These are phyloP conservation scores for Escallonia herrerae DNA, from an alignment of 129 eudicot species.

Conservation along the genomic window DNA sequence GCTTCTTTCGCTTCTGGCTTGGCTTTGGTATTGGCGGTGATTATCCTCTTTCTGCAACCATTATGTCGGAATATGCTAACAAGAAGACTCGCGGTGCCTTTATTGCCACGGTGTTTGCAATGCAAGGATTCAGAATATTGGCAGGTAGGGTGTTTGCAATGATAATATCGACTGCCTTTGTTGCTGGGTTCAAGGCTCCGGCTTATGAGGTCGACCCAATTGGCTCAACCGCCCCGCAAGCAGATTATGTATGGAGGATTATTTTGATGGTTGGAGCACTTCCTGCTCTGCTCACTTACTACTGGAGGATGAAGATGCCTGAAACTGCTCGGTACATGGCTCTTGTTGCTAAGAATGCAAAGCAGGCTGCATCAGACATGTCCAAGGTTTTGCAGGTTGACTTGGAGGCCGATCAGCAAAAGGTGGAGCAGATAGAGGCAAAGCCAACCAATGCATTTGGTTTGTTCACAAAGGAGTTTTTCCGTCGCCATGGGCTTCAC, in stretches of 20 bases:
- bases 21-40: constrained; percentile 52
- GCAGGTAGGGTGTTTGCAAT: constrained; percentile 42
- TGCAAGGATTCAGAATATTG: constrained; percentile 44
- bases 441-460: constrained; percentile 27
- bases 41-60: constrained; percentile 46
- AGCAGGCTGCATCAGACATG: constrained; percentile 61
- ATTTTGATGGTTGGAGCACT: constrained; percentile 39
- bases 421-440: constrained; percentile 13
- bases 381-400: constrained; percentile 47
- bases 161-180: constrained; percentile 26
- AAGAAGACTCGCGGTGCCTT: constrained; percentile 38
- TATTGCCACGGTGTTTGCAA: constrained; percentile 42
- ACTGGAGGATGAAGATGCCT: constrained; percentile 49
- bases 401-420: constrained; percentile 37
- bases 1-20: constrained; percentile 52
- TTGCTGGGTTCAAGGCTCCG: constrained; percentile 25
- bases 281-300: constrained; percentile 40
- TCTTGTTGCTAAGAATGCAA: constrained; percentile 38
- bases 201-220: constrained; percentile 27
- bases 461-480: constrained; percentile 45
- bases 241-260: constrained; percentile 46
- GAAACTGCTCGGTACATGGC: constrained; percentile 56
- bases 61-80: constrained; percentile 43
- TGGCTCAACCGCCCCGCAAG: constrained; percentile 36
- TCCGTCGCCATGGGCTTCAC: constrained; percentile 56